Evolutionary conservation across 768 basidiomycete genomes (phyloP), one percentile per base, ranked within the genome.

Genomic region (Collybia mongolica): DNA sequence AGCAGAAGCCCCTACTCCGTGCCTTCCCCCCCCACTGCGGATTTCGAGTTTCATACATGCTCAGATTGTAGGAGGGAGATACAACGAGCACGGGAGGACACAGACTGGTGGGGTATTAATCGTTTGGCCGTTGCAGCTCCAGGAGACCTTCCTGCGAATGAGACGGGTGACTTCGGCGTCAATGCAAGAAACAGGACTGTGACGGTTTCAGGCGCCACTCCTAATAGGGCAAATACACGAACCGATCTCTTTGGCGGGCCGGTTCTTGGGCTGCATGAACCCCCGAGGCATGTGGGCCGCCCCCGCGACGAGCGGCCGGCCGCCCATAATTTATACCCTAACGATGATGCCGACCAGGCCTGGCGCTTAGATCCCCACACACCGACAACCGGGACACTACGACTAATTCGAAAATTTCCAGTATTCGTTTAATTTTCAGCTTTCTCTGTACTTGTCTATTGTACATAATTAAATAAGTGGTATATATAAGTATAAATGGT

Each of bases 161-260:
- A 3, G 24, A 3, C 24, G 7, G 24, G 24, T 7, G 7, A 3
- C 3, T 7, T 26, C 24, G 24, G 7, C 24, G 38, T 24, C 20
- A 43, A 37, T 39, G 35, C 51, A 26, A 17, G 48, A 18, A 60
- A 53, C 38, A 64, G 63, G 52, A 54, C 61, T 40, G 66, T 64
- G 0, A 64, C 66, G 26, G 63, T 71, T 14, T 56, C 69, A 0
- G 66, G 68, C n/a, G 65, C 70, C 15, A 54, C 56, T 5, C 66
- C 66, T 2, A 61, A 59, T 19, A 65, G 65, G 39, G 67, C 66
- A 22, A 59, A 65, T 37, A 53, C 70, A 18, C 63, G 58, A 19
- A 54, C 28, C 26, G 49, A 26, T 29, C 44, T 54, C 35, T 48
- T 49, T 23, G 49, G 44, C 11, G 44, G 47, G 9, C 23, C 24